Evolutionary conservation across 2,329 filamentous ascomycete genomes (phyloP).

Genomic region (Xylariaceae sp.): DNA sequence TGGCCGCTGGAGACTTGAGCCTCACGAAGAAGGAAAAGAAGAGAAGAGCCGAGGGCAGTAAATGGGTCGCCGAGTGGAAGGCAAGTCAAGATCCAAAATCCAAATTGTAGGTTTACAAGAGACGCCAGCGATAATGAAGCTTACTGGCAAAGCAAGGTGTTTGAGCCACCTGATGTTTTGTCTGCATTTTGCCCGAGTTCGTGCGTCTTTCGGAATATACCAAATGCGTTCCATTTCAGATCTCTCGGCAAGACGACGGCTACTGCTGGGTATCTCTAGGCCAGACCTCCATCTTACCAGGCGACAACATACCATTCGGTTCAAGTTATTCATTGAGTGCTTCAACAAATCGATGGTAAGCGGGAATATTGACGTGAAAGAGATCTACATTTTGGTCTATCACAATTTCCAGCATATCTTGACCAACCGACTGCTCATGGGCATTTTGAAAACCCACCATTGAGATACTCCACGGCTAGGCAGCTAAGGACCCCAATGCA

Average conservation of each 20-base stretch:
- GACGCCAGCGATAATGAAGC: too few relatives aligned
- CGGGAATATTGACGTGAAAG: constrained; percentile 37
- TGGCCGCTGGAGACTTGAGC: constrained; percentile 24
- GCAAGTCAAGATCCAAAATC: constrained; percentile 35
- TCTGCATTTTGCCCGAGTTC: too few relatives aligned
- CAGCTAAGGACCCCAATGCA: too few relatives aligned
- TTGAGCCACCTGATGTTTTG: too few relatives aligned
- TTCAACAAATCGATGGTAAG: constrained; percentile 36
- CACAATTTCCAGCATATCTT: not conserved
- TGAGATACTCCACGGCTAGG: too few relatives aligned
- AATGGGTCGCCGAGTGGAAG: constrained; percentile 49
- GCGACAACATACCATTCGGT: constrained; percentile 30
- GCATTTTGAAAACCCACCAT: too few relatives aligned
- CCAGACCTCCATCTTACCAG: constrained; percentile 39
- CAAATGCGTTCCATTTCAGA: too few relatives aligned
- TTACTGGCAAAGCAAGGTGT: too few relatives aligned
- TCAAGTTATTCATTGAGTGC: constrained; percentile 33
- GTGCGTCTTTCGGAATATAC: too few relatives aligned
- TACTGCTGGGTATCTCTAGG: constrained; percentile 20
- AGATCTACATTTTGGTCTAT: constrained; percentile 35
- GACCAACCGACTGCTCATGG: too few relatives aligned
- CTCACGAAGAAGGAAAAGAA: constrained; percentile 47
- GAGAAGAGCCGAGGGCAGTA: constrained; percentile 44
- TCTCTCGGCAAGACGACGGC: too few relatives aligned
- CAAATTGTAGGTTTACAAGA: constrained; percentile 32